Conservation (phyloP, 192 early-diverging fungal species). For the Backusella australiensis region DNA sequence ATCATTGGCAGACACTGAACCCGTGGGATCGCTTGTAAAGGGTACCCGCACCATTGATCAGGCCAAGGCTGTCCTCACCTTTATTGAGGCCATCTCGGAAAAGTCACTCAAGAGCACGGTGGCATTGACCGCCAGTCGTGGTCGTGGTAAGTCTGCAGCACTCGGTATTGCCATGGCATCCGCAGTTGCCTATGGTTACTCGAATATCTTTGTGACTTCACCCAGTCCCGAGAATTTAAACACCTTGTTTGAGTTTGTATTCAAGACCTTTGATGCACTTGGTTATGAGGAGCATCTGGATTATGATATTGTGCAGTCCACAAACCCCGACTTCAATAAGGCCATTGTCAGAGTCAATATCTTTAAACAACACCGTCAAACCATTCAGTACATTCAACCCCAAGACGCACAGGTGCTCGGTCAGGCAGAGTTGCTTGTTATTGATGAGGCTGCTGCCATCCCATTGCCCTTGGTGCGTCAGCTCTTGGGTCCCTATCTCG, state of each 20-base stretch:
- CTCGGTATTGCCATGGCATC: conserved; percentile 93
- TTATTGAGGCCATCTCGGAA: conserved; percentile 94
- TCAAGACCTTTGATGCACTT: conserved; percentile 96
- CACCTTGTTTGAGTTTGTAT: conserved; percentile 97
- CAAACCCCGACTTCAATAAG: conserved; percentile 93
- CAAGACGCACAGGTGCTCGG: conserved; percentile 89
- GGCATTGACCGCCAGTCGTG: conserved; percentile 90
- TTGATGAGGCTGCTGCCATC: conserved; percentile 99
- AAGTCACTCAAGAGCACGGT: conserved; percentile 92
- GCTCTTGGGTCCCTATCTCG: conserved; percentile 91
- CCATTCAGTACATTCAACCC: conserved; percentile 98
- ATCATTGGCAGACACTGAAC: conserved; percentile 88
- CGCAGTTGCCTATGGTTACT: conserved; percentile 97
- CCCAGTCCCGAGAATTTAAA: conserved; percentile 98
- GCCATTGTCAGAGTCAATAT: conserved; percentile 95
- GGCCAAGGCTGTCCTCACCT: conserved; percentile 95
- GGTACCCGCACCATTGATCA: conserved; percentile 89
- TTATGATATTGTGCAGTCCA: conserved; percentile 98
- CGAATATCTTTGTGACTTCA: conserved; percentile 98
- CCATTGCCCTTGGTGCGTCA: conserved; percentile 90
- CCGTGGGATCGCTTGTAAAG: conserved; percentile 82
- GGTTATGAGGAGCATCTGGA: conserved; percentile 99
- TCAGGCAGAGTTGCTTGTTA: conserved; percentile 96
- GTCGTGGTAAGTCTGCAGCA: conserved; percentile 96
- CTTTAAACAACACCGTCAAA: conserved; percentile 95